These are phyloP conservation scores for Venturia effusa DNA, from an alignment of 2,329 filamentous ascomycete species.

Conservation along the genomic window DNA sequence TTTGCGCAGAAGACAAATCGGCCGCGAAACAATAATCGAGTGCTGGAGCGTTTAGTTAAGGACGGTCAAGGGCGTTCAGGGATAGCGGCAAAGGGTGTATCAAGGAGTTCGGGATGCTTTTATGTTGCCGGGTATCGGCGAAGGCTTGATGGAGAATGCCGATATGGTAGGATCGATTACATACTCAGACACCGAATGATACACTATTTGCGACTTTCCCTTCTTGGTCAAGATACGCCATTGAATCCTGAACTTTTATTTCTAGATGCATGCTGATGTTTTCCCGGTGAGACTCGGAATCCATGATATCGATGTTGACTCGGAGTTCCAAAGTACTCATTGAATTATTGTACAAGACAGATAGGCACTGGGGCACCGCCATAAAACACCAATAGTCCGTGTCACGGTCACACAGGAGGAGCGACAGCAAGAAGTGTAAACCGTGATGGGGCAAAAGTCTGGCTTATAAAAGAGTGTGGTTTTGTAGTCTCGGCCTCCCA, in stretches of 20 bases:
- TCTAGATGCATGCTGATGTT: no score
- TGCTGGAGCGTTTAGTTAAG: background rate
- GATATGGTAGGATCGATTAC: background rate
- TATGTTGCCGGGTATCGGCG: background rate
- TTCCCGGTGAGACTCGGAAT: no score
- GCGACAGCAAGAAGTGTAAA: no score
- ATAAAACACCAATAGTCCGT: no score
- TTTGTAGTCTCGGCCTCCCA: no score
- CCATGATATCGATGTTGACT: no score
- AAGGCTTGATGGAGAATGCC: background rate
- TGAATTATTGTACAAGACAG: no score
- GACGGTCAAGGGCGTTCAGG: background rate
- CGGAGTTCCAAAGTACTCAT: no score
- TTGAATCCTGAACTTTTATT: background rate
- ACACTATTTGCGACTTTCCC: background rate
- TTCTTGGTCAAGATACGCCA: background rate
- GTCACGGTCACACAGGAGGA: no score
- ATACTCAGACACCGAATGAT: background rate
- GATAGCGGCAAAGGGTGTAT: background rate
- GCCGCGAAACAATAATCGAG: constrained; percentile 1
- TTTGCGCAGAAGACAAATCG: background rate
- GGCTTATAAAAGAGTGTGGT: no score
- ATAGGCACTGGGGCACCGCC: no score
- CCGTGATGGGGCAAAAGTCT: no score
- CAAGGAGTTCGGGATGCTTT: background rate